Conservation (phyloP, 78 protist species). For the Isochrysis galbana region DNA sequence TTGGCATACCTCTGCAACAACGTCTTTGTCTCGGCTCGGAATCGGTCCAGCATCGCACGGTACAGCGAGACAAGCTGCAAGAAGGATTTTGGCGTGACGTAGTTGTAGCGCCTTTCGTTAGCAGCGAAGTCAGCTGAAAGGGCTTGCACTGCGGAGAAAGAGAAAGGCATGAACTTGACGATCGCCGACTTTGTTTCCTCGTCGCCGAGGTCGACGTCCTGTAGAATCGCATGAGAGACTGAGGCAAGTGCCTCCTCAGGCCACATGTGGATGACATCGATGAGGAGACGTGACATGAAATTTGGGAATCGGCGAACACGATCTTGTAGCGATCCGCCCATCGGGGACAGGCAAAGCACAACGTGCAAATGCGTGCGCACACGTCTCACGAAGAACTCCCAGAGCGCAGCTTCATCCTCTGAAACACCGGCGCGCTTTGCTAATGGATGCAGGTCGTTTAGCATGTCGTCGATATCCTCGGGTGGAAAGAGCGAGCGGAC, state of each 20-base stretch:
- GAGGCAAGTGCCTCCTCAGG: conserved; percentile 67
- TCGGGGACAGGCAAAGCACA: conserved; percentile 67
- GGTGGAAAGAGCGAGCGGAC: conserved; percentile 55
- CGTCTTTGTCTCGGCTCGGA: not conserved
- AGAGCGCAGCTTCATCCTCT: conserved; percentile 19
- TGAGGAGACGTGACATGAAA: conserved; percentile 51
- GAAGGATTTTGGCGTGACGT: conserved; percentile 73
- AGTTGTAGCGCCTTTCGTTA: conserved; percentile 53
- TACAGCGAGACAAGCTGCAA: conserved; percentile 69
- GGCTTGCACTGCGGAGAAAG: conserved; percentile 51
- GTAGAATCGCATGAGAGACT: conserved; percentile 60
- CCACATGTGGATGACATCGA: conserved; percentile 79
- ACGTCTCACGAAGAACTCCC: conserved; percentile 41
- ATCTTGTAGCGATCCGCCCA: conserved; percentile 54
- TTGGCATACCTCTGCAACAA: conserved; percentile 34
- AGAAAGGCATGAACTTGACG: conserved; percentile 47
- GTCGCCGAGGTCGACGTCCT: conserved; percentile 52
- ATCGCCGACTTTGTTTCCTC: not conserved
- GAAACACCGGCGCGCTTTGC: conserved; percentile 54
- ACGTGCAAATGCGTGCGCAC: conserved; percentile 50
- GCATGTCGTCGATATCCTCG: conserved; percentile 65
- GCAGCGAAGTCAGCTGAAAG: not conserved
- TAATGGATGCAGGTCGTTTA: conserved; percentile 33
- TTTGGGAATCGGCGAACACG: conserved; percentile 72
- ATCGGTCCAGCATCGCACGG: conserved; percentile 47